Base-by-base conservation (phyloP, 495 filamentous ascomycete genomes). In the Tirmania nivea region DNA sequence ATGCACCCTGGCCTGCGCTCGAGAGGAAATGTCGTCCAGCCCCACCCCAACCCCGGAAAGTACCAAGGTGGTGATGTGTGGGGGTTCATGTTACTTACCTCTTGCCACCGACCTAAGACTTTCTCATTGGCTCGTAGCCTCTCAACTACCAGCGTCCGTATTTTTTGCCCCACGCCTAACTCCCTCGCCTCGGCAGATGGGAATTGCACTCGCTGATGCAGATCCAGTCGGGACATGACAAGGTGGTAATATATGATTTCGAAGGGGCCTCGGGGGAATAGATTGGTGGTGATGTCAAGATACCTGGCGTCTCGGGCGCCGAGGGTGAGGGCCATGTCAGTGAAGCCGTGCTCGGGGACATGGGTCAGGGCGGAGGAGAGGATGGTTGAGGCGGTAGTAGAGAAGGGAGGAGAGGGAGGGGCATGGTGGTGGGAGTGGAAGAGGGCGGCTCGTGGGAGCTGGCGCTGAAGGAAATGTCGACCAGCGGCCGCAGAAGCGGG, bases 301-400 rank as follows among this genome's bases (percentile, higher is more conserved):
- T 88, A 94, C 49, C 86, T 84, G 31, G 76, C 77, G 60, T 89
- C 84, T 60, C 79, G 78, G 42, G 84, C 83, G 60, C 88, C 90
- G 37, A 82, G 73, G 45, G 76, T 74, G 9, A 97, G 74, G 3
- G 87, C 69, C 9, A 74, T 67, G 34, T 63, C 59, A 2, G 84
- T 81, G 74, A 95, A 96, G 63, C 92, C 90, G 65, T 87, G 78
- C 34, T 66, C 54, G 48, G 86, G 86, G 42, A 95, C 80, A 67
- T 90, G 83, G n/a, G 60, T 53, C 61, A 87, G 76, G 25, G 88
- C 78, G 8, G 86, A 75, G 54, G 81, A 72, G 56, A 97, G 86
- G 66, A 95, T 89, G 53, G 77, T 70, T 14, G 70, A 68, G 72
- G 94, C 85, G 58, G 78, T 68, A 42, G 77, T 69, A 51, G 71